Base-by-base conservation (phyloP, 352 stramenopile genomes). In the Pythium apleroticum region DNA sequence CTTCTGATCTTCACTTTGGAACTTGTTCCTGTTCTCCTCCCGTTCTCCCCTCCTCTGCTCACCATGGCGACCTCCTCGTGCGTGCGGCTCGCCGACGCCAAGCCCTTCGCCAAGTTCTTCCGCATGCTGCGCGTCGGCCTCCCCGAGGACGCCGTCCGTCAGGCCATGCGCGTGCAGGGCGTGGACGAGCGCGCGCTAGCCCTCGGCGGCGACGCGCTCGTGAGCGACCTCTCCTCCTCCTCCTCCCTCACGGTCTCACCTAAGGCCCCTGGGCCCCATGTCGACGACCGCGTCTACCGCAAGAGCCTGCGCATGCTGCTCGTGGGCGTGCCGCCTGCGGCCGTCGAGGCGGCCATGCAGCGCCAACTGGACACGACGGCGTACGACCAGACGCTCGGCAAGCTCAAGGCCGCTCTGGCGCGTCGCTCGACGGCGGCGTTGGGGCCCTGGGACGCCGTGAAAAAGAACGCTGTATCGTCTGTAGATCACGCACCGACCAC, bases 271-370 rank as follows among this genome's bases (percentile, higher is more conserved):
- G 58, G 58, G 24, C 52, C 52, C 19, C 31, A 27, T 1, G 52
- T 66, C 14, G 60, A 67, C 43, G 41, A 54, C 17, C 52, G 53
- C 30, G 52, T 61, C n/a, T 67, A 61, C 52, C 24, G 57, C 35
- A 67, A 27, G 28, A 67, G 60, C 24, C 60, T 67, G 27, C 52
- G 53, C 30, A 67, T 67, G 60, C 60, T 67, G 39, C 53, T 67
- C 25, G 41, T 61, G n/a, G 60, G 52, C 22, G 60, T 67, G 37
- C 60, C 60, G 20, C 52, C 53, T 24, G 60, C n/a, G 19, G 60
- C 60, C 31, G 60, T 67, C 0, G 60, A 67, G 52, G 25, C 11
- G 4, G 30, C 39, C 24, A 20, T 67, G 20, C 39, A 46, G 20
- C 52, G 22, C 41, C 27, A 27, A 22, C 52, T 67, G 10, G n/a